phyloP scores from a whole-genome alignment of 2,329 filamentous ascomycete species.

The Drechslerella coelobrocha region DNA sequence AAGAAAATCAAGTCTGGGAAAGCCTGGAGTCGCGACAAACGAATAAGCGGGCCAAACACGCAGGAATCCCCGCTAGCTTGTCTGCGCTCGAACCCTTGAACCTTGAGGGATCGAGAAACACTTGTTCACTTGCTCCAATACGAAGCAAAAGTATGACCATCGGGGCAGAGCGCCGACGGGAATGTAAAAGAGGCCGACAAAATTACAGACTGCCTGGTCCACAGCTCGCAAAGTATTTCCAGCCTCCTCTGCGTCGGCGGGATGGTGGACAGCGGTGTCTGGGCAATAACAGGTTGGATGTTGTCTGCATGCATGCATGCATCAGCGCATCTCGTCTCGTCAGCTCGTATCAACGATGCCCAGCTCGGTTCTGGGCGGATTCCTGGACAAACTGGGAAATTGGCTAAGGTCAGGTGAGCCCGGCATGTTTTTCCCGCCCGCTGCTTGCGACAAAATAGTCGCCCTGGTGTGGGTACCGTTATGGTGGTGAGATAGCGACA shows the following conservation, averaged over 20 bases:
- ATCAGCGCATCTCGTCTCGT: constrained; percentile 32
- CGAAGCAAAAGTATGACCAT: too few relatives aligned
- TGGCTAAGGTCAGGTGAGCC: constrained; percentile 28
- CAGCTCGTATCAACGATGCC: constrained; percentile 37
- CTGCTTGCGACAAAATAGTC: constrained; percentile 38
- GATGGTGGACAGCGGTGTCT: constrained; percentile 11
- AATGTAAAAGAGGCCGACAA: constrained; percentile 8
- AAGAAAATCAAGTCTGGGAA: constrained; percentile 16
- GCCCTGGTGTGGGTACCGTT: constrained; percentile 18
- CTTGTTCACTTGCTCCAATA: too few relatives aligned
- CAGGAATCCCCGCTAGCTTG: constrained; percentile 16
- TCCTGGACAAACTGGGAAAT: constrained; percentile 41
- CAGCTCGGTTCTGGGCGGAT: constrained; percentile 46
- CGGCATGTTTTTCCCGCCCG: constrained; percentile 25
- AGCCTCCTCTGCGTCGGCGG: constrained; percentile 13
- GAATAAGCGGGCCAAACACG: constrained; percentile 45
- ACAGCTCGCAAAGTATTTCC: constrained; percentile 50
- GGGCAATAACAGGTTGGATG: constrained; percentile 22
- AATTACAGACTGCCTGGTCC: constrained; percentile 20
- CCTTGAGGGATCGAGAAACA: constrained; percentile 19
- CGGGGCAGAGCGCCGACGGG: not conserved
- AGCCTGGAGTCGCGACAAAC: constrained; percentile 46
- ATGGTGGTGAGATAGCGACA: not conserved
- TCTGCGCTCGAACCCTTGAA: constrained; percentile 39
- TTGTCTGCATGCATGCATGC: constrained; percentile 36